These are phyloP conservation scores for Abrus precatorius DNA, from an alignment of 306 rosid species.

Conservation along the genomic window DNA sequence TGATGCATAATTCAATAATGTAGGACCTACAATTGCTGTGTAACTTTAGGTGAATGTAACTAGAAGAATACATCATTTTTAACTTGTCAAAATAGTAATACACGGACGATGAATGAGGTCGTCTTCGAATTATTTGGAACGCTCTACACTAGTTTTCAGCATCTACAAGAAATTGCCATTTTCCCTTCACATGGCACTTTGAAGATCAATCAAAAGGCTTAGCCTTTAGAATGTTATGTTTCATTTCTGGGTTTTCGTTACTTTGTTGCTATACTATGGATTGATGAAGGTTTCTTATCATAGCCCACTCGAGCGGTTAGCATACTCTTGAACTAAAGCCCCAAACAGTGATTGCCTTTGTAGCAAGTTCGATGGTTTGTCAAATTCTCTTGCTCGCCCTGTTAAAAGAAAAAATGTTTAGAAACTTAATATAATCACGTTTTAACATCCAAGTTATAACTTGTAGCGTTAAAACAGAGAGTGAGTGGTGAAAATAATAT, in stretches of 20 bases:
- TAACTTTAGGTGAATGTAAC: not conserved
- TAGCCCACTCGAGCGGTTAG: conserved; percentile 76
- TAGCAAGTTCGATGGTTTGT: conserved; percentile 76
- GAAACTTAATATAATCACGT: too few species aligned
- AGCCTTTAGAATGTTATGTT: not conserved
- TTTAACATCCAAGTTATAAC: too few species aligned
- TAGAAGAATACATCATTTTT: not conserved
- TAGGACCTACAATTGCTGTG: conserved; percentile 3
- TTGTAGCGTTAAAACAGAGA: too few species aligned
- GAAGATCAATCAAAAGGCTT: conserved; percentile 21
- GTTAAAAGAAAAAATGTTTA: not conserved
- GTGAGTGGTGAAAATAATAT: too few species aligned
- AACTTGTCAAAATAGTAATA: conserved; percentile 10
- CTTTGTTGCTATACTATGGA: not conserved
- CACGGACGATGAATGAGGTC: not conserved
- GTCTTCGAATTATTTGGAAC: conserved; percentile 2
- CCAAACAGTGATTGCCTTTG: conserved; percentile 81
- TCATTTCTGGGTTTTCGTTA: not conserved
- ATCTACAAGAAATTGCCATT: not conserved
- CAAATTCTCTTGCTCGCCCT: conserved; percentile 90
- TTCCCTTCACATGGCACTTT: not conserved
- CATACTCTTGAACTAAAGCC: conserved; percentile 91
- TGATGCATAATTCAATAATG: not conserved
- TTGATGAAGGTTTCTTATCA: conserved; percentile 49
- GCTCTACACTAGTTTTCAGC: conserved; percentile 15